Conservation (phyloP, 345 rosid genomes). For the Anacardium occidentale region DNA sequence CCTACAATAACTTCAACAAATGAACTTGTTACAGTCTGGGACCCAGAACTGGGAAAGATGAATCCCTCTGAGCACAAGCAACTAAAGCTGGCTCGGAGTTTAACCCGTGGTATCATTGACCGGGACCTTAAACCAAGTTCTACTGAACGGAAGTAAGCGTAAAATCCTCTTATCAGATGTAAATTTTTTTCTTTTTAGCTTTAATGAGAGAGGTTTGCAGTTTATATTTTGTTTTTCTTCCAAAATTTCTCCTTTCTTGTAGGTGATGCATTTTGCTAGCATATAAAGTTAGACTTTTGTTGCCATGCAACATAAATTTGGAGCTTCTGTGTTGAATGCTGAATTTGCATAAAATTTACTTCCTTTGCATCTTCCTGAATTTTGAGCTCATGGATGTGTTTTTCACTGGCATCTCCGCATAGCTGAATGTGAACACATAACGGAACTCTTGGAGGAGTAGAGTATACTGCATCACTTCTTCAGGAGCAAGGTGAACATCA, state of each 20-base stretch:
- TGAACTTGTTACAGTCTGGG: slow-evolving; percentile 95
- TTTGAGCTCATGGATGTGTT: no score
- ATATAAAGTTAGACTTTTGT: neutral
- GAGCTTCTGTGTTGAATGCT: neutral
- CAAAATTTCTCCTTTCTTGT: neutral
- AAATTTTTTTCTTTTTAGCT: no score
- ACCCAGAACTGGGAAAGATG: slow-evolving; percentile 85
- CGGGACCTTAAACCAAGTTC: slow-evolving; percentile 93
- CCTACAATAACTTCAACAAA: slow-evolving; percentile 86
- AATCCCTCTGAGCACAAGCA: slow-evolving; percentile 99
- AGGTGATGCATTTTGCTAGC: neutral
- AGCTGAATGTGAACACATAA: no score
- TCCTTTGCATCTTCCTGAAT: no score
- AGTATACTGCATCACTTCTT: no score
- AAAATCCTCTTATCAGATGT: slow-evolving; percentile 8
- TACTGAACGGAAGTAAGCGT: slow-evolving; percentile 77
- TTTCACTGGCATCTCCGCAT: no score
- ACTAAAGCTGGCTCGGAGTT: slow-evolving; percentile 93
- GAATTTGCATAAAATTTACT: neutral
- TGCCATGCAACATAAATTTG: neutral
- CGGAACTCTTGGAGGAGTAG: no score
- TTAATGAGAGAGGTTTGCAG: neutral
- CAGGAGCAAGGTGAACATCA: no score
- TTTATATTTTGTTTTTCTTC: neutral
- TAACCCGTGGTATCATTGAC: slow-evolving; percentile 94